Evolutionary conservation across 306 rosid species (phyloP).

Genomic region (Vigna reflexopilosa): DNA sequence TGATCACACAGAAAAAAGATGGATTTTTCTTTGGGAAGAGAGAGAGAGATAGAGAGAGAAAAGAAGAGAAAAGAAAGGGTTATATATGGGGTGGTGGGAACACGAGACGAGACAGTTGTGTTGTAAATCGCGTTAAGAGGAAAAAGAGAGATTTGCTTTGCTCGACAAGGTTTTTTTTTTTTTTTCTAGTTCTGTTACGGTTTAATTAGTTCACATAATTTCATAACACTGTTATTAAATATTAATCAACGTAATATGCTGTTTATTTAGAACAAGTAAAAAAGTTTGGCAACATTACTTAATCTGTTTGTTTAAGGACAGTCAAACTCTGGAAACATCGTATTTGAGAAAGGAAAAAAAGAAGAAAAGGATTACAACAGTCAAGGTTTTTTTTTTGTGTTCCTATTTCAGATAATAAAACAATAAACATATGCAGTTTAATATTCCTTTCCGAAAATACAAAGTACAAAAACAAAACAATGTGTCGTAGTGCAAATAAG

Average conservation of each 20-base stretch:
- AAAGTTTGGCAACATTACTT: background rate
- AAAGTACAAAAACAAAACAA: background rate
- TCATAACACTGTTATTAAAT: background rate
- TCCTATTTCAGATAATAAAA: background rate
- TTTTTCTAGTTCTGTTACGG: background rate
- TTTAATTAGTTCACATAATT: slow-evolving; percentile 12
- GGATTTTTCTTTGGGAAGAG: background rate
- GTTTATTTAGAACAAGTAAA: background rate
- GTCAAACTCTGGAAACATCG: background rate
- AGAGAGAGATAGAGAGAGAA: slow-evolving; percentile 32
- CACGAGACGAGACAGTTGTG: slow-evolving; percentile 23
- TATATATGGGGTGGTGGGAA: slow-evolving; percentile 59
- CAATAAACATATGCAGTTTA: background rate
- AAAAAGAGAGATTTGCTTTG: slow-evolving; percentile 44
- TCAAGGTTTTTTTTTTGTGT: background rate
- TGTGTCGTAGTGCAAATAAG: background rate
- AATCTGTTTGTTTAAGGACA: background rate
- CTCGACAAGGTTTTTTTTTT: background rate
- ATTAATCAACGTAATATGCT: background rate
- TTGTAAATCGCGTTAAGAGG: slow-evolving; percentile 61
- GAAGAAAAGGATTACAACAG: background rate
- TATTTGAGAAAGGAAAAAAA: background rate
- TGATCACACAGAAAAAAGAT: slow-evolving; percentile 43
- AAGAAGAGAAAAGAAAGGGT: slow-evolving; percentile 28
- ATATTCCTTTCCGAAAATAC: background rate